Evolutionary conservation across 2,329 filamentous ascomycete species (phyloP).

Genomic region (Rhynchosporium graminicola): DNA sequence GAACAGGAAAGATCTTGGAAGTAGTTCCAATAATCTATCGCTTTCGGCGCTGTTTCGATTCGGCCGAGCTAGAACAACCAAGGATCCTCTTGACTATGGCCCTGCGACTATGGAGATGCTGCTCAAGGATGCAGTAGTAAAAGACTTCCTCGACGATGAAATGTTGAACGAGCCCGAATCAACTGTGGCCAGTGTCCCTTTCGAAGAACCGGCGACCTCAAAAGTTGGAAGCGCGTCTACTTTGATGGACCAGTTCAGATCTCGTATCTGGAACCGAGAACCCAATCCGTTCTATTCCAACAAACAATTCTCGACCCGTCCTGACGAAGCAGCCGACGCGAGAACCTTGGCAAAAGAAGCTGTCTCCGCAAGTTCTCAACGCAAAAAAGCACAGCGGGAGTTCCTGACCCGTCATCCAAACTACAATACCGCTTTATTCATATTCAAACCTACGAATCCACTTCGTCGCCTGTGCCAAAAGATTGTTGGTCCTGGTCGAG

Average conservation of each 20-base stretch:
- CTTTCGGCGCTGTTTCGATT: slow-evolving; percentile 70
- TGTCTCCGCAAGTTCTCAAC: slow-evolving; percentile 76
- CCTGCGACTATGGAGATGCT: slow-evolving; percentile 94
- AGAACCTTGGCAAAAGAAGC: slow-evolving; percentile 88
- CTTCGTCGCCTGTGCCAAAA: slow-evolving; percentile 82
- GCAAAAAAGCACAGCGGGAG: slow-evolving; percentile 86
- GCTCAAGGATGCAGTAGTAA: slow-evolving; percentile 91
- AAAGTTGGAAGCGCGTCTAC: slow-evolving; percentile 61
- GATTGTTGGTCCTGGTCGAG: slow-evolving; percentile 88
- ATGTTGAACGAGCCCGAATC: slow-evolving; percentile 47
- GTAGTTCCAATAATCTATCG: slow-evolving; percentile 70
- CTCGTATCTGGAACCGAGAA: slow-evolving; percentile 63
- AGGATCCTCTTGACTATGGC: slow-evolving; percentile 88
- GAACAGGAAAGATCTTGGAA: slow-evolving; percentile 82
- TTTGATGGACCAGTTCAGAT: slow-evolving; percentile 61
- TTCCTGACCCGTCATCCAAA: slow-evolving; percentile 83
- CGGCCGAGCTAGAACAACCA: slow-evolving; percentile 58
- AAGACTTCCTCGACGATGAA: slow-evolving; percentile 86
- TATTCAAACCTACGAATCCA: slow-evolving; percentile 78
- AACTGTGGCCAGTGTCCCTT: slow-evolving; percentile 30
- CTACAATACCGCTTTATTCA: slow-evolving; percentile 90
- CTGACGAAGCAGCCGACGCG: slow-evolving; percentile 79
- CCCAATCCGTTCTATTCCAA: slow-evolving; percentile 95
- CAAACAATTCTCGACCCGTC: slow-evolving; percentile 63
- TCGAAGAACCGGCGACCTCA: slow-evolving; percentile 42